phyloP scores from a whole-genome alignment of 495 filamentous ascomycete species.

The Hypoxylon subgilvum region DNA sequence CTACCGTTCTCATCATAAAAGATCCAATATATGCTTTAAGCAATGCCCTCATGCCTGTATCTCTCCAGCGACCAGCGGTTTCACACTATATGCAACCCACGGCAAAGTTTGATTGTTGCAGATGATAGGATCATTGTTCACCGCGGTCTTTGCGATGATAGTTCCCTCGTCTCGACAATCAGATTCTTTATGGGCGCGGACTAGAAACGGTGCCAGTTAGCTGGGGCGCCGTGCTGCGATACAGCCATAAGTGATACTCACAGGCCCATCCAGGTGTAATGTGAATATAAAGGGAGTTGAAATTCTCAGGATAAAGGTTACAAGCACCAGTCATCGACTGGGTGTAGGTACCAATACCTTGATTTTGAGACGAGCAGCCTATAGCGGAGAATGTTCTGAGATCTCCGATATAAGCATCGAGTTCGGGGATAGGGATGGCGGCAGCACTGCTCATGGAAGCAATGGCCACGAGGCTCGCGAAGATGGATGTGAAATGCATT shows the following conservation, averaged over 20 bases:
- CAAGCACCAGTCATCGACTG: slow-evolving; percentile 25
- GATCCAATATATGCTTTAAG: no score
- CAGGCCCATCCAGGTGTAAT: slow-evolving; percentile 18
- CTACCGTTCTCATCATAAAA: no score
- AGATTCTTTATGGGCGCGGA: slow-evolving; percentile 14
- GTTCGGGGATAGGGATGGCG: slow-evolving; percentile 5
- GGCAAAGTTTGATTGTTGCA: slow-evolving; percentile 20
- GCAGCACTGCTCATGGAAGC: neutral
- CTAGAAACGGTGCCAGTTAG: slow-evolving; percentile 9
- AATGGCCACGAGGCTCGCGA: slow-evolving; percentile 5
- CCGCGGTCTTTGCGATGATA: slow-evolving; percentile 7
- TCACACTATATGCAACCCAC: slow-evolving; percentile 26
- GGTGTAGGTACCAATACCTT: slow-evolving; percentile 31
- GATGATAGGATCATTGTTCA: slow-evolving; percentile 1
- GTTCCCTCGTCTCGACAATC: slow-evolving; percentile 16
- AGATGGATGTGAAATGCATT: slow-evolving; percentile 12
- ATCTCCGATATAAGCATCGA: slow-evolving; percentile 27
- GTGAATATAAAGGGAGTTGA: slow-evolving; percentile 25
- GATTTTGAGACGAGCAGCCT: slow-evolving; percentile 19
- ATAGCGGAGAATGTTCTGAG: slow-evolving; percentile 16
- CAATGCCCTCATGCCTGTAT: no score
- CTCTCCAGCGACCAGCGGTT: neutral
- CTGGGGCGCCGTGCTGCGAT: no score
- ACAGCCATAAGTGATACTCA: neutral
- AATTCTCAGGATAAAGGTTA: slow-evolving; percentile 2